These are phyloP conservation scores for Hemileccinum rubropunctum DNA, from an alignment of 768 basidiomycete genomes.

Conservation along the genomic window DNA sequence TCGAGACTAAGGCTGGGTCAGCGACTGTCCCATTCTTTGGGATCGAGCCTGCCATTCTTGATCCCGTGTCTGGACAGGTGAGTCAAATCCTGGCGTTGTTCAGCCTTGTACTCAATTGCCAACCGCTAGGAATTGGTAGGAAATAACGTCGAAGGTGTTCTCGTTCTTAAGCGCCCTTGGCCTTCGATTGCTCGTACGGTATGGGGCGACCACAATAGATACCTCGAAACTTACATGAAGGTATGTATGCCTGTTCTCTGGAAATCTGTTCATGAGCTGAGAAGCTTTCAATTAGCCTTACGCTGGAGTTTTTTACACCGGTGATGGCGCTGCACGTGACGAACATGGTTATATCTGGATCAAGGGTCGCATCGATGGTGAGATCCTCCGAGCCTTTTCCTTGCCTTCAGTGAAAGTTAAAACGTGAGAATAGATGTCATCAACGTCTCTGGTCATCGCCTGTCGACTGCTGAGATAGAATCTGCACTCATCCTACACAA, in stretches of 20 bases:
- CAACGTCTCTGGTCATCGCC: conserved; percentile 95
- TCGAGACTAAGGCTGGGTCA: conserved; percentile 93
- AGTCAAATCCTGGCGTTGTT: conserved; percentile 5
- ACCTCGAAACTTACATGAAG: conserved; percentile 75
- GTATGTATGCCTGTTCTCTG: conserved; percentile 20
- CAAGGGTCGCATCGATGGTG: conserved; percentile 93
- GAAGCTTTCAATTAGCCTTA: conserved; percentile 49
- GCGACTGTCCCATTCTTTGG: conserved; percentile 99
- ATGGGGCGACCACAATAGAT: conserved; percentile 88
- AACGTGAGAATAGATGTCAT: conserved; percentile 67
- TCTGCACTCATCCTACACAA: conserved; percentile 92
- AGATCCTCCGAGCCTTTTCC: too few relatives aligned
- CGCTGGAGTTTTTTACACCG: conserved; percentile 94
- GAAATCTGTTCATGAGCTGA: conserved; percentile 42
- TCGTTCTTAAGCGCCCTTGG: conserved; percentile 87
- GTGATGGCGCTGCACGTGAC: conserved; percentile 93
- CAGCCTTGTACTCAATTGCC: background rate
- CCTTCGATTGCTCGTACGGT: conserved; percentile 93
- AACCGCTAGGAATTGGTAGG: conserved; percentile 60
- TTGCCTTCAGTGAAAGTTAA: background rate
- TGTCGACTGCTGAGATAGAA: conserved; percentile 98
- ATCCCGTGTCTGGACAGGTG: conserved; percentile 73
- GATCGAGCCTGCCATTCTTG: conserved; percentile 83
- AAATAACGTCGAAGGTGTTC: conserved; percentile 85
- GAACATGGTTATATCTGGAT: conserved; percentile 99